Evolutionary conservation across 2,329 filamentous ascomycete genomes (phyloP), one percentile per base, ranked within the genome.

Genomic region (Pezicula carpinea): DNA sequence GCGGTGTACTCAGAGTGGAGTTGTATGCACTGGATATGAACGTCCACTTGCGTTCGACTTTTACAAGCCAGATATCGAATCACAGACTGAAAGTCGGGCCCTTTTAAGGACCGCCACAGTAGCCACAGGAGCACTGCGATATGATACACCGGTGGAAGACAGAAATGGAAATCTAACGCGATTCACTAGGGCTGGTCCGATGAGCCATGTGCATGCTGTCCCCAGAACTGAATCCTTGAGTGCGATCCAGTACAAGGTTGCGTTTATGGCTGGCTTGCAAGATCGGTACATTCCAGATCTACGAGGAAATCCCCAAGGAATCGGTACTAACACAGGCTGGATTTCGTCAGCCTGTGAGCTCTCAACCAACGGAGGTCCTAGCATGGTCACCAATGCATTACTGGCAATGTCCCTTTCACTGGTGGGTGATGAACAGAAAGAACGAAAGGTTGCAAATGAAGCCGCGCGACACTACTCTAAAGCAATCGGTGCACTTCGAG

Each of bases 341-440:
- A 49, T 49, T 10, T 32, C 18, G 3, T 41, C 21, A 35, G 43
- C 39, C 21, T 50, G 47, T 22, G 18, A 21, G 17, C 21, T 53
- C 6, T 44, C 50, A 5, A 32, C 33, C 32, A 11, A 22, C 21
- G 36, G 4, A 19, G 38, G 41, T 18, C 39, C 50, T 22, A 45
- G 48, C 13, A 43, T 42, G 42, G 47, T 53, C 4, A 36, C 29
- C 6, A 35, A 48, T 33, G 18, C 39, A 17, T 14, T 53, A 10
- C 17, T 53, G 18, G 47, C 50, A 5, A 46, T 53, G 42, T 50
- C 47, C 15, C 38, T 53, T 10, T 22, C 43, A 18, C 6, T 53
- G 7, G 22, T 44, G 4, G 39, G 47, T 26, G 31, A 29, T 13
- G 42, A 53, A 7, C 15, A 13, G 3, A 13, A 41, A 19, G 29